Evolutionary conservation across 1,139 yeast species (phyloP), one percentile per base, ranked within the genome.

Genomic region (Candida glucosophila): DNA sequence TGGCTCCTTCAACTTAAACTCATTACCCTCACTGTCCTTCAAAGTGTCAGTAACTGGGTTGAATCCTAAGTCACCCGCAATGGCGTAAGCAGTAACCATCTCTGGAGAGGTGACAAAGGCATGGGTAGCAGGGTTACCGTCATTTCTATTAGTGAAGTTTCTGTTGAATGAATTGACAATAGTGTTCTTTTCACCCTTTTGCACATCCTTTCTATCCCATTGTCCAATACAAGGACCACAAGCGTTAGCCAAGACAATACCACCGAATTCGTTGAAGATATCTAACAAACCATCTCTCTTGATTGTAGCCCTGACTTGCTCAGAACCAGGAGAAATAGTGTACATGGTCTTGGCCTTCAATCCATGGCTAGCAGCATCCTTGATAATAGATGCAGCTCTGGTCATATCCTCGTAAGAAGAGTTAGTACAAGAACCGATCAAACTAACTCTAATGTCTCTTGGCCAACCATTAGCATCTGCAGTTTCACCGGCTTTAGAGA

Each of bases 181-280:
- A 46, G 98, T 83, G 78, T 88, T 88, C 75, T 83, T 85, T 58
- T 85, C 96, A 66, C 96, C 96, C 77, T 86, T 90, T 73, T 82
- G 73, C 58, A 88, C 75, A 58, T 90, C 97, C 55, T 75, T 86
- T 72, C 98, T 83, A 59, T 90, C 97, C 98, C 98, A 90, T 74
- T 90, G 98, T 59, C 98, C 98, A 55, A 90, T 90, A 76, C 98
- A 88, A 61, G 98, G 98, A 60, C 98, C 98, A 74, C 98, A 88
- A 39, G 98, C 98, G 59, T 90, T 90, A 43, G 98, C 97, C 61
- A 90, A 72, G 36, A 90, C 95, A 38, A 79, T 71, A 67, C 95
- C 97, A 51, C 97, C 97, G 44, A 80, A 81, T 52, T 83, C 92
- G 58, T 78, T 76, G 64, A 90, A 86, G 46, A 88, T 80, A 52